A percentile compares a stretch with the other conserved stretches of the same genome.
Conservation (phyloP, 2,329 filamentous ascomycete genomes). For the Chaetothyriales sp. region DNA sequence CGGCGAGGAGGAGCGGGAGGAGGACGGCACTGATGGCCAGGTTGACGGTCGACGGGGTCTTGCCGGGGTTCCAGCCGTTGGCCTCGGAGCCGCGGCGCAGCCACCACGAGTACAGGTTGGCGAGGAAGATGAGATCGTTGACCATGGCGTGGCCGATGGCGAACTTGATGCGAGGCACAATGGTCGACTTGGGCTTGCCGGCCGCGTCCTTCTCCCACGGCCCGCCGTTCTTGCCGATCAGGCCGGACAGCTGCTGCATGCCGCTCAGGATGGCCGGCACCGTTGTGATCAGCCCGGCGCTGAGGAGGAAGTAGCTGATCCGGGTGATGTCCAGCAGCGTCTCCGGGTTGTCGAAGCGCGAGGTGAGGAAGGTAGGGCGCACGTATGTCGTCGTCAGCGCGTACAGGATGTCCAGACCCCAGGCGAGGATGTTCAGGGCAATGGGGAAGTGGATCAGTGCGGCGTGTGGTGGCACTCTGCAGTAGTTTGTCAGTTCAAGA, state of each 20-base stretch:
- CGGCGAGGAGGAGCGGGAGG: conserved; percentile 9
- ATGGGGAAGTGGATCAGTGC: conserved; percentile 17
- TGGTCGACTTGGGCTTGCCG: conserved; percentile 16
- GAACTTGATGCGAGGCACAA: conserved; percentile 17
- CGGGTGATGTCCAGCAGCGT: conserved; percentile 17
- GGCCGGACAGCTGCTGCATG: conserved; percentile 15
- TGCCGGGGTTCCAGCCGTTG: conserved; percentile 9
- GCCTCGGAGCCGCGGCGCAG: conserved; percentile 14
- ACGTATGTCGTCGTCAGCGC: conserved; percentile 13
- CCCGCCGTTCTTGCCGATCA: conserved; percentile 18
- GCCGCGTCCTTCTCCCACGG: conserved; percentile 16
- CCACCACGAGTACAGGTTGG: conserved; percentile 17
- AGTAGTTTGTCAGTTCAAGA: conserved; percentile 1
- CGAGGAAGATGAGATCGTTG: conserved; percentile 15
- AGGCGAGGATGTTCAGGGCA: conserved; percentile 17
- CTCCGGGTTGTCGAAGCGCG: conserved; percentile 10
- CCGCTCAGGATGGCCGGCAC: conserved; percentile 18
- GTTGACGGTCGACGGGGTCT: conserved; percentile 12
- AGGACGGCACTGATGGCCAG: conserved; percentile 11
- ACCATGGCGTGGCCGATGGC: conserved; percentile 15
- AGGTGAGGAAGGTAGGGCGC: conserved; percentile 15
- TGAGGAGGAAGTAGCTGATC: conserved; percentile 15
- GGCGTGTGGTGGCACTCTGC: conserved; percentile 14
- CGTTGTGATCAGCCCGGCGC: conserved; percentile 14
- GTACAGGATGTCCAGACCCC: conserved; percentile 17